Evolutionary conservation across 306 rosid genomes (phyloP).

Genomic region (Luffa aegyptiaca): DNA sequence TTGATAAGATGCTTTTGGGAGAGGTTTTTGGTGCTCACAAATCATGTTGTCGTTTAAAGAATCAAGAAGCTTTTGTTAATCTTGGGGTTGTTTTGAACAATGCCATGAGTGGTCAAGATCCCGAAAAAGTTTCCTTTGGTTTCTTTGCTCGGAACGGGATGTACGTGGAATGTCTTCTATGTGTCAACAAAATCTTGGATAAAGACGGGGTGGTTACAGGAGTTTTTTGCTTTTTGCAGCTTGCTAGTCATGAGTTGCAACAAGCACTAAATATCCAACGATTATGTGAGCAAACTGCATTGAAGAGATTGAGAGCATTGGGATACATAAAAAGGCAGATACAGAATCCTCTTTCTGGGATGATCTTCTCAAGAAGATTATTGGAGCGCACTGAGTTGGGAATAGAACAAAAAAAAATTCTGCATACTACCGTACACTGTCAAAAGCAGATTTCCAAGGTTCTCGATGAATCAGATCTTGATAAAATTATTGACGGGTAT

Average conservation of each 20-base stretch:
- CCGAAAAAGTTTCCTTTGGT: constrained; percentile 62
- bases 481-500: constrained; percentile 82
- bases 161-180: constrained; percentile 74
- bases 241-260: constrained; percentile 86
- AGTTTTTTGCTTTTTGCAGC: constrained; percentile 88
- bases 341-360: constrained; percentile 58
- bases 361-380: constrained; percentile 49
- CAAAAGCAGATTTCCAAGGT: constrained; percentile 83
- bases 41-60: constrained; percentile 75
- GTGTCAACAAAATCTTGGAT: constrained; percentile 72
- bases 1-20: constrained; percentile 90
- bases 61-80: constrained; percentile 80
- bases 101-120: constrained; percentile 66
- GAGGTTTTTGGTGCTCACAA: constrained; percentile 69
- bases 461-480: constrained; percentile 87
- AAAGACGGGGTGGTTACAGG: constrained; percentile 68
- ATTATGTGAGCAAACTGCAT: constrained; percentile 70
- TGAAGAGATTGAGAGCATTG: constrained; percentile 66
- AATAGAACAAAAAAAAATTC: constrained; percentile 55
- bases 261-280: constrained; percentile 78
- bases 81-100: constrained; percentile 65
- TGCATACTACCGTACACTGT: constrained; percentile 60
- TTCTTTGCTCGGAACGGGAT: constrained; percentile 55
- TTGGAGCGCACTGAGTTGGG: constrained; percentile 67
- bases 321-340: constrained; percentile 72